Evolutionary conservation across 306 rosid genomes (phyloP), one percentile per base, ranked within the genome.

Genomic region (Arachis hypogaea): DNA sequence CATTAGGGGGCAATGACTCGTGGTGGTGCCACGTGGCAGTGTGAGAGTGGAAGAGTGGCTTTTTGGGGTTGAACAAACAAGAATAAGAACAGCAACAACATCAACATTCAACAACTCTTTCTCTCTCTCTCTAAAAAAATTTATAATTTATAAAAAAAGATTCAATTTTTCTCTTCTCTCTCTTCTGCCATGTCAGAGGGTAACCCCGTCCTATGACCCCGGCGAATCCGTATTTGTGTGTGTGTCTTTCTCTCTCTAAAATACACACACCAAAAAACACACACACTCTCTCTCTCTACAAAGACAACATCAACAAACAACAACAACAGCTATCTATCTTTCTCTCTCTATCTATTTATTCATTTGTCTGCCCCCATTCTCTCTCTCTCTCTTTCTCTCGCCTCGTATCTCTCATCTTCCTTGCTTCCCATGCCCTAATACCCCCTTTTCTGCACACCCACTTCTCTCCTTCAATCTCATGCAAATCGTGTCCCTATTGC

Each of bases 101-200:
- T 11, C n/a, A 62, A 41, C 18, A 78, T 67, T 41, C 86, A 72
- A 76, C 73, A 67, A 14, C 73, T 41, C 66, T 63, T 46, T 63
- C 44, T 33, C 30, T 55, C 4, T 46, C 49, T 49, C 5, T 9
- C 22, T 22, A 22, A 22, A 22, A 22, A 33, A 33, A 33, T 11
- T 49, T 10, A 14, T 9, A 1, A 11, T 9, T 9, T 49, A 9
- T 11, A 10, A 45, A 33, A 33, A 33, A 33, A 33, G 38, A 33
- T 33, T 33, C 38, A 33, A 33, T 33, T 33, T 33, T 33, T 33
- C 11, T 49, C 11, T 49, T 66, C 82, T 81, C 86, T 86, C 89
- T 81, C 86, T 68, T 78, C 82, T 89, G 96, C 96, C 98, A 87
- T 90, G 98, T 93, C 97, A 93, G 97, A 83, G 88, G 63, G 89